phyloP scores from a whole-genome alignment of 768 basidiomycete species.

The Pulveroboletus sp. region DNA sequence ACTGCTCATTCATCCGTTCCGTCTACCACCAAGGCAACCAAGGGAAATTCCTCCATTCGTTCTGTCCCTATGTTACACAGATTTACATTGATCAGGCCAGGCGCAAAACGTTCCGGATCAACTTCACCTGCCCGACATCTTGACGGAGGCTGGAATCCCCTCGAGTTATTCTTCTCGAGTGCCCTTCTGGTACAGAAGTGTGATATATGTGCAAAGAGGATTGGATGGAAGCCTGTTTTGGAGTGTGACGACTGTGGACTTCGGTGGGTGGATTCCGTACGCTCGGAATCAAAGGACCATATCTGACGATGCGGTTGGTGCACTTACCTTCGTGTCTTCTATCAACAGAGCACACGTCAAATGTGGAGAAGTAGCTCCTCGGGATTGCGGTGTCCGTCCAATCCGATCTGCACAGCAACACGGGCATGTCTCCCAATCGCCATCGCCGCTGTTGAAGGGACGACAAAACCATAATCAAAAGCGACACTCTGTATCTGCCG shows the following conservation, averaged over 20 bases:
- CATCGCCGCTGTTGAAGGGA: conserved; percentile 26
- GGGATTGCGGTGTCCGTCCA: conserved; percentile 67
- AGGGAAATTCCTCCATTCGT: conserved; percentile 68
- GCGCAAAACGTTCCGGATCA: conserved; percentile 47
- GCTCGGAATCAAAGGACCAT: conserved; percentile 8
- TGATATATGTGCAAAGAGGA: conserved; percentile 73
- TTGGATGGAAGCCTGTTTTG: conserved; percentile 82
- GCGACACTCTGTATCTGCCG: conserved; percentile 21
- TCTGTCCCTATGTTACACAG: conserved; percentile 66
- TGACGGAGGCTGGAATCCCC: conserved; percentile 62
- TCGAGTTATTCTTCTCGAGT: conserved; percentile 75
- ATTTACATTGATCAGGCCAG: conserved; percentile 83
- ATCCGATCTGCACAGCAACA: conserved; percentile 25
- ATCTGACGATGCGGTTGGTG: conserved; percentile 15
- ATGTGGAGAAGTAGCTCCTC: conserved; percentile 78
- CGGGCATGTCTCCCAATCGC: conserved; percentile 18
- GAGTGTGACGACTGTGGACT: conserved; percentile 89
- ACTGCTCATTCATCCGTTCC: conserved; percentile 50
- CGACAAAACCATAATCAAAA: conserved; percentile 25
- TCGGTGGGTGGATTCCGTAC: conserved; percentile 39
- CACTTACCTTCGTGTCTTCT: conserved; percentile 7
- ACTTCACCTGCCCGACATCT: conserved; percentile 24
- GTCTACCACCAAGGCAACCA: conserved; percentile 63
- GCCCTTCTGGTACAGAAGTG: conserved; percentile 71
- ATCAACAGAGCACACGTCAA: conserved; percentile 70